phyloP scores from a whole-genome alignment of 2,329 filamentous ascomycete genomes.

The Escovopsis sp. region DNA sequence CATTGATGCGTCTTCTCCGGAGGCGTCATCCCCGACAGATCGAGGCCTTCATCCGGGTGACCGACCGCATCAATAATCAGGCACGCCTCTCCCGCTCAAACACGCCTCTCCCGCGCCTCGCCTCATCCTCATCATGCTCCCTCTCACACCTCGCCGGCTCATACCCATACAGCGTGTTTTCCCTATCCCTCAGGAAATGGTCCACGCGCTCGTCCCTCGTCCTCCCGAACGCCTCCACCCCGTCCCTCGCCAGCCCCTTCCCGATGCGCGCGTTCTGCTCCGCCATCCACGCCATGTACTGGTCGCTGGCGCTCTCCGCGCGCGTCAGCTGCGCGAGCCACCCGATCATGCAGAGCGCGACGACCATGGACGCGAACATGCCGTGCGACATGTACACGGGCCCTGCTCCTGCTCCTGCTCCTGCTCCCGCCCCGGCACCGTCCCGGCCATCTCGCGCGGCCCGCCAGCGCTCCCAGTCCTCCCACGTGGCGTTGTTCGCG shows the following conservation, averaged over 20 bases:
- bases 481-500: conserved; percentile 78
- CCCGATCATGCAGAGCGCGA: conserved; percentile 53
- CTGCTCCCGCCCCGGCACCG: no score
- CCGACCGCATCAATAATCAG: no score
- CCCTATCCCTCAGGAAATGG: conserved; percentile 60
- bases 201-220: conserved; percentile 54
- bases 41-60: no score
- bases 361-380: conserved; percentile 55
- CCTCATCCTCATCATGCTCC: no score
- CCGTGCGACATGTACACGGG: conserved; percentile 62
- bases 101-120: conserved; percentile 12
- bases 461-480: conserved; percentile 86
- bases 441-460: conserved; percentile 31
- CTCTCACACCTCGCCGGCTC: conserved; percentile 16
- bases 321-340: conserved; percentile 58
- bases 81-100: conserved; percentile 4
- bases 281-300: conserved; percentile 50
- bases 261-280: conserved; percentile 51
- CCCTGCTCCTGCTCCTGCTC: conserved; percentile 31
- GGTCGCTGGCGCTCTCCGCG: conserved; percentile 45
- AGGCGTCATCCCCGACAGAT: no score
- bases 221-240: conserved; percentile 35
- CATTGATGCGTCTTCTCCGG: no score
- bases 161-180: conserved; percentile 27
- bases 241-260: conserved; percentile 38